phyloP scores from a whole-genome alignment of 2,329 filamentous ascomycete genomes.

The Domatiomyces globalis region DNA sequence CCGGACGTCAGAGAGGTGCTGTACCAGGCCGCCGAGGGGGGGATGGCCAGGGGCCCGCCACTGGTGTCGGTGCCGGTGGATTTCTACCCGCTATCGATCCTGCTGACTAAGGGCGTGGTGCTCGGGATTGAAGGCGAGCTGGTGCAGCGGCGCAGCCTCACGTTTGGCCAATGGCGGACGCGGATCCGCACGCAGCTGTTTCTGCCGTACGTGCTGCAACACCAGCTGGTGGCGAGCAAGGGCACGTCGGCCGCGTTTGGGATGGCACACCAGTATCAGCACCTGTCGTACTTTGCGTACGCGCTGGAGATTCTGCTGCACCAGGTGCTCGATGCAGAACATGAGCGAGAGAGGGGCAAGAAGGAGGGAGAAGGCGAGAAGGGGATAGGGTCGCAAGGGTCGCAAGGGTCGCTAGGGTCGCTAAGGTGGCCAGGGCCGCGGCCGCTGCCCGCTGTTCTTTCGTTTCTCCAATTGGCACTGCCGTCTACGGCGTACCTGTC shows the following conservation, averaged over 20 bases:
- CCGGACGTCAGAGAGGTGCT: conserved; percentile 75
- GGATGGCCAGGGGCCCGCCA: conserved; percentile 18
- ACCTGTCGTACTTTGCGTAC: conserved; percentile 83
- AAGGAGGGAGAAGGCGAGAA: conserved; percentile 14
- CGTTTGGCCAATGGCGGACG: conserved; percentile 80
- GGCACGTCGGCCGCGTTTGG: conserved; percentile 59
- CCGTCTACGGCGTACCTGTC: conserved; percentile 64
- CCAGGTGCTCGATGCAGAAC: conserved; percentile 85
- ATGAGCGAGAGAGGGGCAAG: conserved; percentile 41
- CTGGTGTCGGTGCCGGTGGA: conserved; percentile 72
- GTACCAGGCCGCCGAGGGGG: conserved; percentile 47
- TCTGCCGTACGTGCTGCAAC: conserved; percentile 71
- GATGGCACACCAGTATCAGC: conserved; percentile 70
- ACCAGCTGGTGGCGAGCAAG: conserved; percentile 55
- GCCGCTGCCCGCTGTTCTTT: conserved; percentile 38
- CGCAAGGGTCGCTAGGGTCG: no score
- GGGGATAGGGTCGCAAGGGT: conserved; percentile 10
- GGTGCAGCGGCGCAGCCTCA: conserved; percentile 81
- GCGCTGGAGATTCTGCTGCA: conserved; percentile 85
- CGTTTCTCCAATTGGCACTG: conserved; percentile 55
- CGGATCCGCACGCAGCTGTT: conserved; percentile 84
- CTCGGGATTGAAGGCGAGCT: conserved; percentile 85
- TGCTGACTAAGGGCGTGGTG: conserved; percentile 79
- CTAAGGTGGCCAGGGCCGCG: background rate
- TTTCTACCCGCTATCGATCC: conserved; percentile 81